These are phyloP conservation scores for Phyllachora maydis DNA, from an alignment of 2,329 filamentous ascomycete genomes.

Conservation along the genomic window DNA sequence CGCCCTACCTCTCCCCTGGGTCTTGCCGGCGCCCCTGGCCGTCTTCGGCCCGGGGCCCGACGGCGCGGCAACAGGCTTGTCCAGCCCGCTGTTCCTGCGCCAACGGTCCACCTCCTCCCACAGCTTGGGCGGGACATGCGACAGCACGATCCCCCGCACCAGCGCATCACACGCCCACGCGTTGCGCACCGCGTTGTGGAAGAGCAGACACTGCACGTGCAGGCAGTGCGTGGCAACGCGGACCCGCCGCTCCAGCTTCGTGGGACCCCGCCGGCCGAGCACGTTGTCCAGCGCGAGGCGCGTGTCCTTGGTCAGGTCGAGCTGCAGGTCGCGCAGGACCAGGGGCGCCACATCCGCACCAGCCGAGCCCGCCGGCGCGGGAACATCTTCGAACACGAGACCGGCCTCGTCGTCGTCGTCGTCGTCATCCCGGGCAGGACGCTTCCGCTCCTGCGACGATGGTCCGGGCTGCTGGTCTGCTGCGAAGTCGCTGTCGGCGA, in stretches of 20 bases:
- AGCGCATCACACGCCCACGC: constrained; percentile 62
- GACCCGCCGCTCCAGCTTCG: constrained; percentile 65
- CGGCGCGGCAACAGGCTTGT: constrained; percentile 15
- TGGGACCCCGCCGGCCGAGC: constrained; percentile 61
- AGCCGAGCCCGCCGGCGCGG: constrained; percentile 8
- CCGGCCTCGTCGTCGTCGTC: constrained; percentile 38
- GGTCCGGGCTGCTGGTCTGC: constrained; percentile 21
- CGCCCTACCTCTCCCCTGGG: constrained; percentile 17
- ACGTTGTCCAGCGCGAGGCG: constrained; percentile 39
- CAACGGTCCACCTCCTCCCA: constrained; percentile 57
- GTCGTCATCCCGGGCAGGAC: constrained; percentile 14
- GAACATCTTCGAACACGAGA: constrained; percentile 41
- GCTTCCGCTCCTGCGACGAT: too few species aligned
- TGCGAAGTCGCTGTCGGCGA: constrained; percentile 37
- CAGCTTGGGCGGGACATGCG: constrained; percentile 47
- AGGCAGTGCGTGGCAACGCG: constrained; percentile 66
- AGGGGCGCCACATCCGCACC: constrained; percentile 20
- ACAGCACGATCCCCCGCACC: constrained; percentile 55
- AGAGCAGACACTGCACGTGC: constrained; percentile 74
- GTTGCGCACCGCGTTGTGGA: constrained; percentile 76
- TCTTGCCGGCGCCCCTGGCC: constrained; percentile 14
- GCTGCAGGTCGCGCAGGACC: constrained; percentile 47
- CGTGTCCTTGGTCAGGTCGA: constrained; percentile 43
- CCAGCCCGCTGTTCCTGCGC: constrained; percentile 45
- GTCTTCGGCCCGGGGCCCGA: constrained; percentile 4